A percentile compares a stretch with the other conserved stretches of the same genome.
phyloP scores from a whole-genome alignment of 805 yeast genomes.

The Candida railenensis region DNA sequence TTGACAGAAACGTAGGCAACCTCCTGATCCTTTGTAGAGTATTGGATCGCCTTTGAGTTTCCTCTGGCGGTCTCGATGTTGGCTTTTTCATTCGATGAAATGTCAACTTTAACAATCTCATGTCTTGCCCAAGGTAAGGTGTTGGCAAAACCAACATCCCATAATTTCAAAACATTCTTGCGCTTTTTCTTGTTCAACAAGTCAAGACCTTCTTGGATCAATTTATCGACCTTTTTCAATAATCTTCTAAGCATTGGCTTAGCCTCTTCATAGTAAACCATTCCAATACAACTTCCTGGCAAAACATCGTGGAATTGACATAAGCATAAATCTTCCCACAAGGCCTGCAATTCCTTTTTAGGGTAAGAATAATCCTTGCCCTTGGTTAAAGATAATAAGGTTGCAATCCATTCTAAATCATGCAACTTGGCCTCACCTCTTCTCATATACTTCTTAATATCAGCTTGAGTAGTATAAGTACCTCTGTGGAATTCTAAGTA shows the following conservation, averaged over 20 bases:
- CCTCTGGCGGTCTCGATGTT: constrained; percentile 9
- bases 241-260: constrained; percentile 69
- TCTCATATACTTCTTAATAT: constrained; percentile 79
- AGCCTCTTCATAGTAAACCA: constrained; percentile 83
- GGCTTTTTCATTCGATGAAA: not conserved
- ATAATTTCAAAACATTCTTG: constrained; percentile 2
- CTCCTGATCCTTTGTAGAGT: constrained; percentile 3
- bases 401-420: constrained; percentile 82
- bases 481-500: constrained; percentile 96
- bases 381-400: constrained; percentile 61
- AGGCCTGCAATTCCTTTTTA: constrained; percentile 53
- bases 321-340: constrained; percentile 88
- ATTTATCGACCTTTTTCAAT: constrained; percentile 47
- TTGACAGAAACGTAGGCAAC: constrained; percentile 20
- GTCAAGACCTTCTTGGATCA: constrained; percentile 49
- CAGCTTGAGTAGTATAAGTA: constrained; percentile 92
- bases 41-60: constrained; percentile 4
- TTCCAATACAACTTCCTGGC: constrained; percentile 94
- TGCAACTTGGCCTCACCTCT: constrained; percentile 71
- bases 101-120: constrained; percentile 41
- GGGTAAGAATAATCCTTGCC: constrained; percentile 68
- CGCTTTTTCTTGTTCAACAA: constrained; percentile 7
- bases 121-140: constrained; percentile 67
- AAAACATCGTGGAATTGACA: constrained; percentile 98
- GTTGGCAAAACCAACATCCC: constrained; percentile 35